Evolutionary conservation across 2,329 filamentous ascomycete genomes (phyloP).

Genomic region (Dactylellina haptotyla): DNA sequence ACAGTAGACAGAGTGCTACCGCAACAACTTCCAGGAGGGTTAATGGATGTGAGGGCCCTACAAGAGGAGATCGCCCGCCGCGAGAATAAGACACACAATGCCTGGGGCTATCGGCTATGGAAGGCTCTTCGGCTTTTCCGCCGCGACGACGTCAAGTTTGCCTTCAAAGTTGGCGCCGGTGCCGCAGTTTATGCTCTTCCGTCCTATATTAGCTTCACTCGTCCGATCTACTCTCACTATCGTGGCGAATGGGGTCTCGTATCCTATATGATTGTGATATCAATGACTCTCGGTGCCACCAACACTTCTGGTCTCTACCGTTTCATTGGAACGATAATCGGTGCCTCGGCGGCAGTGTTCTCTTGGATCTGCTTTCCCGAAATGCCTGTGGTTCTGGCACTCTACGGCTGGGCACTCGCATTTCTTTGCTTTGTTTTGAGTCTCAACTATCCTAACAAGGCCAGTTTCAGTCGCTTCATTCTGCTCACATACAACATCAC

Average conservation of each 20-base stretch:
- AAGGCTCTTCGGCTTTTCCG: conserved; percentile 68
- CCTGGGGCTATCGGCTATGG: conserved; percentile 65
- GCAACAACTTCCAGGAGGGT: conserved; percentile 39
- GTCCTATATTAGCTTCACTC: conserved; percentile 81
- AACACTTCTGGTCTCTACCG: conserved; percentile 91
- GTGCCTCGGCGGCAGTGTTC: conserved; percentile 77
- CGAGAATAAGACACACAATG: conserved; percentile 49
- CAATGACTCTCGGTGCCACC: conserved; percentile 94
- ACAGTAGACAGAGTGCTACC: conserved; percentile 41
- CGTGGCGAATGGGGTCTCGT: conserved; percentile 95
- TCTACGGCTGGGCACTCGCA: conserved; percentile 83
- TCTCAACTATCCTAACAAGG: conserved; percentile 75
- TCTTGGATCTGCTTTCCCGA: conserved; percentile 81
- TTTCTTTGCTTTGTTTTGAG: conserved; percentile 91
- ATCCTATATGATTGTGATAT: conserved; percentile 77
- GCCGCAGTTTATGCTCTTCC: conserved; percentile 89
- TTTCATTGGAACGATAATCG: conserved; percentile 85
- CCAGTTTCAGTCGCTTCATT: conserved; percentile 83
- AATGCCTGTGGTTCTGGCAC: conserved; percentile 78
- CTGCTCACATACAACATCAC: conserved; percentile 96
- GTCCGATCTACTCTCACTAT: conserved; percentile 72
- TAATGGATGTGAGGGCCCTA: conserved; percentile 38
- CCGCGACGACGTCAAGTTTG: conserved; percentile 77
- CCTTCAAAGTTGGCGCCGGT: conserved; percentile 90
- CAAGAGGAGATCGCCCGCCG: conserved; percentile 47